A percentile compares a stretch with the other conserved stretches of the same genome.
These are phyloP conservation scores for Aureobasidium sp. DNA, from an alignment of 2,329 filamentous ascomycete species.

Conservation along the genomic window DNA sequence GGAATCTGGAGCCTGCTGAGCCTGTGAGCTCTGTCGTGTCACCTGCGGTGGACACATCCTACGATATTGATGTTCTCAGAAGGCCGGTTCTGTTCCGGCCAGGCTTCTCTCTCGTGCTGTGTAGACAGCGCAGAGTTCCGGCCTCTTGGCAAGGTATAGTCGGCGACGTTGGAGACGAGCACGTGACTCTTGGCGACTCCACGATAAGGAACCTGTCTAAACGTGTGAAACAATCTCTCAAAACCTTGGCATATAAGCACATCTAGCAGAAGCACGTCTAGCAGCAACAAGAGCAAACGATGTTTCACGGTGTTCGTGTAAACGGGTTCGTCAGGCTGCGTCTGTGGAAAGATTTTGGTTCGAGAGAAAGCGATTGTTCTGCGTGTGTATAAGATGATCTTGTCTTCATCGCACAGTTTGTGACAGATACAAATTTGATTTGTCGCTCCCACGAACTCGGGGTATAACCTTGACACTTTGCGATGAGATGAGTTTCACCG, in stretches of 20 bases:
- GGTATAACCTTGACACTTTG: no score
- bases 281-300: background rate
- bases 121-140: background rate
- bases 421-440: no score
- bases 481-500: no score
- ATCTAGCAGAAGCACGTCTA: background rate
- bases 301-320: no score
- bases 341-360: no score
- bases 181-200: background rate
- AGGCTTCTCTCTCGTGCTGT: background rate
- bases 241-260: background rate
- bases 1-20: background rate
- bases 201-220: background rate
- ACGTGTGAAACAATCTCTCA: background rate
- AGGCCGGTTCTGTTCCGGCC: background rate
- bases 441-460: no score
- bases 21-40: background rate
- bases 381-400: no score
- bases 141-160: background rate
- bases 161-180: background rate
- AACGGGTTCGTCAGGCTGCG: no score
- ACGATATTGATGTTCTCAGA: background rate
- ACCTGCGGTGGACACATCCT: background rate
- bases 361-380: no score
- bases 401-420: no score